These are phyloP conservation scores for Mycosarcoma mackinlayi DNA, from an alignment of 1,284 basidiomycete genomes.

Conservation along the genomic window DNA sequence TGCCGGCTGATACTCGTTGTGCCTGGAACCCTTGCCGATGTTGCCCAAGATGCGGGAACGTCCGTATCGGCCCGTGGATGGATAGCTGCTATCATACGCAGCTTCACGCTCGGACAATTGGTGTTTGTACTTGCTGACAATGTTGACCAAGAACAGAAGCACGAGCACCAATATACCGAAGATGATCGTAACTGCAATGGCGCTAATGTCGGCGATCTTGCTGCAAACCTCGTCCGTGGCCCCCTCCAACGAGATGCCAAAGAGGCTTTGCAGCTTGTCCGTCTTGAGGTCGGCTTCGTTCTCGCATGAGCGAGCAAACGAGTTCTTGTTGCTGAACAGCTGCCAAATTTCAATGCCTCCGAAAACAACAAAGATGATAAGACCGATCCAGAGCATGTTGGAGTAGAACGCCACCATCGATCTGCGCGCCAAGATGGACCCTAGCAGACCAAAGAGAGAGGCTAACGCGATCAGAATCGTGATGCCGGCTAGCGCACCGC, in stretches of 20 bases:
- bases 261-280: constrained; percentile 9
- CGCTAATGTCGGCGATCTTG: constrained; percentile 16
- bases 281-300: constrained; percentile 7
- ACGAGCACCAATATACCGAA: constrained; percentile 29
- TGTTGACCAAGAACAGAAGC: constrained; percentile 27
- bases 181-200: constrained; percentile 14
- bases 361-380: constrained; percentile 19
- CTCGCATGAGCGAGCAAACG: constrained; percentile 4
- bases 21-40: constrained; percentile 1
- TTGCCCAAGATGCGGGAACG: constrained; percentile 9
- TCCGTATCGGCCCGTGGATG: background rate
- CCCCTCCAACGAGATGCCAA: constrained; percentile 13
- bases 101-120: constrained; percentile 17
- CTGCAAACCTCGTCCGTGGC: constrained; percentile 5
- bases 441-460: constrained; percentile 30
- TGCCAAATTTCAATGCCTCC: constrained; percentile 33
- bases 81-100: background rate
- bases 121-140: constrained; percentile 33
- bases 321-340: constrained; percentile 16
- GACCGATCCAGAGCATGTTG: constrained; percentile 28
- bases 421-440: constrained; percentile 11
- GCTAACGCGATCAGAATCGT: constrained; percentile 25
- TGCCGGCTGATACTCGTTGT: constrained; percentile 5
- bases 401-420: constrained; percentile 29
- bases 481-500: constrained; percentile 25